Percentiles rank a stretch among this genome's conserved stretches.
phyloP scores from a whole-genome alignment of 2,329 filamentous ascomycete genomes.

The Monilinia aucupariae region DNA sequence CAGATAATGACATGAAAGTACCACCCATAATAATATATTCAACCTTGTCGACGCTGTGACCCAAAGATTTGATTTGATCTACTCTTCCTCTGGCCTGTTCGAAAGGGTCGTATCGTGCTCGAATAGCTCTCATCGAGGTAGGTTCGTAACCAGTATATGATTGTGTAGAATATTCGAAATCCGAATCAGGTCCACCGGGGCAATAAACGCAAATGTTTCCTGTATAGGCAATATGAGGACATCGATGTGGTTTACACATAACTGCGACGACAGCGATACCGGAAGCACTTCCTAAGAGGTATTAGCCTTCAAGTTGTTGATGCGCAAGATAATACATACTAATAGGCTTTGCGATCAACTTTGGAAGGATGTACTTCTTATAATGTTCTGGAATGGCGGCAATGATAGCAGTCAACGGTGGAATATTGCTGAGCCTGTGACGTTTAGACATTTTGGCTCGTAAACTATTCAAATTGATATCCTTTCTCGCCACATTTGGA shows the following conservation, averaged over 20 bases:
- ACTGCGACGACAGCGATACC: constrained; percentile 97
- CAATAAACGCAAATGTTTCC: constrained; percentile 99
- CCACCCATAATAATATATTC: constrained; percentile 99
- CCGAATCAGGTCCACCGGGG: constrained; percentile 92
- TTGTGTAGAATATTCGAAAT: constrained; percentile 98
- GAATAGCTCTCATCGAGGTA: constrained; percentile 96
- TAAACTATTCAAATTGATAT: constrained; percentile 88
- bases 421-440: constrained; percentile 80
- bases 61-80: constrained; percentile 91
- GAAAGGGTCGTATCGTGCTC: constrained; percentile 94
- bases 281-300: constrained; percentile 71
- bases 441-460: constrained; percentile 87
- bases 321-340: constrained; percentile 45
- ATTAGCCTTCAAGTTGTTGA: constrained; percentile 17
- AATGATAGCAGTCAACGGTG: constrained; percentile 93
- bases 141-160: constrained; percentile 98
- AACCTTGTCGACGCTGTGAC: constrained; percentile 97
- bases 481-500: constrained; percentile 65
- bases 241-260: constrained; percentile 98
- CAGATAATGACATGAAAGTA: constrained; percentile 94
- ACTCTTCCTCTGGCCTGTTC: constrained; percentile 94
- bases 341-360: constrained; percentile 95
- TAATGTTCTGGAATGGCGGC: constrained; percentile 98
- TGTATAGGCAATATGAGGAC: constrained; percentile 95
- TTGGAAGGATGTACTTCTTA: constrained; percentile 97